Evolutionary conservation across 495 filamentous ascomycete species (phyloP), one percentile per base, ranked within the genome.

Genomic region (Daldinia bambusicola): DNA sequence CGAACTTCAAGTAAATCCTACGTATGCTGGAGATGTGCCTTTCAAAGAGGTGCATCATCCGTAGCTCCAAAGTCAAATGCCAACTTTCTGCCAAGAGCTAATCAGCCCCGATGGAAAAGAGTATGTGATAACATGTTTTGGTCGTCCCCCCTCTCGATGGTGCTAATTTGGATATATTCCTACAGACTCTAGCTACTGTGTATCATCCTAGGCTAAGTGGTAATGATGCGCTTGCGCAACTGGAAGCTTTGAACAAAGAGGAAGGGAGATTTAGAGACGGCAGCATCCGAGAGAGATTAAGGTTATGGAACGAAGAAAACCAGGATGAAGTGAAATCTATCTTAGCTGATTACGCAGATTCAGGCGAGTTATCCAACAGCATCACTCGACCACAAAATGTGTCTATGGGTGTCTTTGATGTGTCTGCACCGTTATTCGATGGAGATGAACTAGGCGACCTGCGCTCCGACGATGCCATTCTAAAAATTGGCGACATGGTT

Each of bases 401-500:
- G 22, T 36, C 66, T 53, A 71, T 75, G 61, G 82, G 80, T 20
- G 80, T 81, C 36, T 80, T 81, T 12, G 79, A 79, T 6, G 77
- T 82, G 18, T 58, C 80, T 60, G 31, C 69, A 41, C 59, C 79
- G 10, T 16, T 80, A 36, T 82, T 80, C 51, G 76, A 77, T 61
- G 75, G 75, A 26, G 81, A 81, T 63, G 81, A 81, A 48, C 45
- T 82, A 14, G 75, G 78, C 14, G 80, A 85, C 70, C 62, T 80
- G 16, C 71, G 78, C 26, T 68, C 67, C 38, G 75, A 76, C 12
- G 72, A 75, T 60, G 68, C 76, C 13, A 70, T 62, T 40, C 78
- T 95, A 13, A 79, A 87, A 32, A 84, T 88, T 7, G 93, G 93
- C 12, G 93, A 96, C 75, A 76, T 96, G 62, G 87, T 94, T 2